phyloP scores from a whole-genome alignment of 2,329 filamentous ascomycete genomes.

The Rasamsonia emersonii region DNA sequence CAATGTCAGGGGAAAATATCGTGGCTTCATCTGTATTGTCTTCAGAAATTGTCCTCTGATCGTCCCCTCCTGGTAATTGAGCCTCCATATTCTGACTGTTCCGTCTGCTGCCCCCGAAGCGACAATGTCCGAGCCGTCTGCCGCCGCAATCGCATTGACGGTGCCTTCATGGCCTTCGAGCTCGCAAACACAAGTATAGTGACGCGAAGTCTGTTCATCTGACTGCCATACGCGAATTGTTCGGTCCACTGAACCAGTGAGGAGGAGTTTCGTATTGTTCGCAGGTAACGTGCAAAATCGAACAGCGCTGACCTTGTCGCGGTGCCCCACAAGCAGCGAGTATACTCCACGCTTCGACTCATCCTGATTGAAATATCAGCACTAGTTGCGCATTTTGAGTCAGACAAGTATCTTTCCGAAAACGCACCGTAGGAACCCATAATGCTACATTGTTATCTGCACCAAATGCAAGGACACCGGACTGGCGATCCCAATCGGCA shows the following conservation, averaged over 20 bases:
- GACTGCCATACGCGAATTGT: conserved; percentile 57
- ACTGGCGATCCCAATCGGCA: conserved; percentile 71
- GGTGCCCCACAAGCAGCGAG: conserved; percentile 64
- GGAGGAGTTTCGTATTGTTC: conserved; percentile 46
- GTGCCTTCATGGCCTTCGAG: conserved; percentile 62
- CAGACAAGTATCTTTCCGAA: neutral
- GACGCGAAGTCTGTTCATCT: conserved; percentile 12
- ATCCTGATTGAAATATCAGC: conserved; percentile 28
- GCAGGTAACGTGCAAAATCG: conserved; percentile 58
- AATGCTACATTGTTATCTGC: conserved; percentile 81
- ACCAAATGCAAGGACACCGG: conserved; percentile 74
- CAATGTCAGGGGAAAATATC: conserved; percentile 72
- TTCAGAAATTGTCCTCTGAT: conserved; percentile 43
- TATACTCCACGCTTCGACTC: conserved; percentile 50
- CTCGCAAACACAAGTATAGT: conserved; percentile 40
- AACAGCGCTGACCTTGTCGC: conserved; percentile 71
- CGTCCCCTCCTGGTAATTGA: conserved; percentile 39
- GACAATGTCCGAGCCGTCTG: conserved; percentile 40
- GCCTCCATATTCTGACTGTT: conserved; percentile 58
- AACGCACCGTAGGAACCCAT: conserved; percentile 68
- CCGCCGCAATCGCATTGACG: conserved; percentile 55
- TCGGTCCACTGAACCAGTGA: conserved; percentile 77
- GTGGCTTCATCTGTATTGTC: conserved; percentile 63
- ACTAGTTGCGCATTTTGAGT: conserved; percentile 1
- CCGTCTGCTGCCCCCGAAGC: conserved; percentile 57